phyloP scores from a whole-genome alignment of 345 rosid genomes.

The Linum trigynum region DNA sequence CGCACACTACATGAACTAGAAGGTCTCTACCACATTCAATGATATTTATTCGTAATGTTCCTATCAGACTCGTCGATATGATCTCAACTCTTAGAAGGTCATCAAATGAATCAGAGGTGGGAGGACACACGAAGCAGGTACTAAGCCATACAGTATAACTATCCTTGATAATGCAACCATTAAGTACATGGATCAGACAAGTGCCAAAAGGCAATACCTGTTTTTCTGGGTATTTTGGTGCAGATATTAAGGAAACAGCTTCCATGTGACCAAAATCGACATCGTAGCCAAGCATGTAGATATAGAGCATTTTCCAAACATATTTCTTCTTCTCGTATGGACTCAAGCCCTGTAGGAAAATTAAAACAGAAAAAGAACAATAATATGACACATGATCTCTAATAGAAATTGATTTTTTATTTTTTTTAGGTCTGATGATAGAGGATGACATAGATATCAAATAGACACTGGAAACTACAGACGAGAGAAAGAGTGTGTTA shows the following conservation, averaged over 20 bases:
- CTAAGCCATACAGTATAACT: not conserved
- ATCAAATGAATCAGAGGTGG: not conserved
- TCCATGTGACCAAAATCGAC: conserved; percentile 99
- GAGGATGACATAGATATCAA: too few relatives aligned
- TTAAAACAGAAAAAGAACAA: too few relatives aligned
- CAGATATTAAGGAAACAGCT: conserved; percentile 98
- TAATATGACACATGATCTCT: too few relatives aligned
- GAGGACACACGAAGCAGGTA: not conserved
- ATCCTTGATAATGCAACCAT: not conserved
- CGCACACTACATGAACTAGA: not conserved
- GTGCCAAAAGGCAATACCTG: conserved; percentile 44
- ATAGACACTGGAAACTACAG: too few relatives aligned
- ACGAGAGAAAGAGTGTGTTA: too few relatives aligned
- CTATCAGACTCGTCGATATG: not conserved
- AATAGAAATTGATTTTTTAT: too few relatives aligned
- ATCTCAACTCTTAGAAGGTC: not conserved
- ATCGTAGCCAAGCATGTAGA: conserved; percentile 93
- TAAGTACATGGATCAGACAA: not conserved
- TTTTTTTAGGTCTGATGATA: too few relatives aligned
- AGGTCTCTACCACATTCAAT: not conserved
- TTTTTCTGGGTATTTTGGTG: conserved; percentile 98
- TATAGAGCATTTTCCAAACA: conserved; percentile 99
- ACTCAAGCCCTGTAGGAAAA: conserved; percentile 56
- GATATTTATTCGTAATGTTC: too few relatives aligned
- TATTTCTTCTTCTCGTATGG: conserved; percentile 99